These are phyloP conservation scores for Cutaneotrichosporon spelunceum DNA, from an alignment of 1,284 basidiomycete genomes.

Conservation along the genomic window DNA sequence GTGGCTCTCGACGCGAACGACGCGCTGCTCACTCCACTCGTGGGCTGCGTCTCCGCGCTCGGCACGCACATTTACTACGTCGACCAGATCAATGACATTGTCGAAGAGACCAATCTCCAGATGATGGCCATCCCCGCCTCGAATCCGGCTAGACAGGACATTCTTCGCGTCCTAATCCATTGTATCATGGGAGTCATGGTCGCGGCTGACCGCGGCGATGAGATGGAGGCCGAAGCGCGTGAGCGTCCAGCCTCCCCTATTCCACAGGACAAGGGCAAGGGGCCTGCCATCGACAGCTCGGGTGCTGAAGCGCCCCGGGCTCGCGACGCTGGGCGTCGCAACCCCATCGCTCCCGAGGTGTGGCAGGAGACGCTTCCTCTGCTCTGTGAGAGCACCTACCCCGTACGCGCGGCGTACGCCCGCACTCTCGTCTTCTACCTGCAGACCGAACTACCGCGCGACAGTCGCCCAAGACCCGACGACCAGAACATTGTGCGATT, in stretches of 20 bases:
- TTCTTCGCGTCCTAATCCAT: constrained; percentile 58
- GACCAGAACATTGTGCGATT: constrained; percentile 56
- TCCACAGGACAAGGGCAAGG: constrained; percentile 38
- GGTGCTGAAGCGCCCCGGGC: constrained; percentile 24
- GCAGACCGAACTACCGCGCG: constrained; percentile 64
- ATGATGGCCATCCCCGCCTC: constrained; percentile 56
- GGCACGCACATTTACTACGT: constrained; percentile 86
- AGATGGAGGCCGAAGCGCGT: constrained; percentile 27
- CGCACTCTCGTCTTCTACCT: constrained; percentile 70
- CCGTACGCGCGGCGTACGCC: constrained; percentile 71
- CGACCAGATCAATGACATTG: constrained; percentile 92
- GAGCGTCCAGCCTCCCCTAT: constrained; percentile 8
- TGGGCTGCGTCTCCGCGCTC: constrained; percentile 77
- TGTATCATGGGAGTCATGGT: constrained; percentile 45
- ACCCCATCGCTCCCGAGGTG: constrained; percentile 70
- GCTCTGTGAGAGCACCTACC: constrained; percentile 69
- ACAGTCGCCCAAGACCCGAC: constrained; percentile 25
- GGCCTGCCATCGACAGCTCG: constrained; percentile 31
- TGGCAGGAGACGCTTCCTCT: constrained; percentile 86
- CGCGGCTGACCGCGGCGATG: constrained; percentile 38
- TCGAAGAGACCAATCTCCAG: constrained; percentile 75
- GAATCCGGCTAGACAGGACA: constrained; percentile 60
- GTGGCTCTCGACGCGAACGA: constrained; percentile 66
- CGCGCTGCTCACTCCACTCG: constrained; percentile 64
- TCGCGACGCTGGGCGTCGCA: constrained; percentile 55